Evolutionary conservation across 2,329 filamentous ascomycete species (phyloP).

Genomic region (Dendrostoma leiphaemia): DNA sequence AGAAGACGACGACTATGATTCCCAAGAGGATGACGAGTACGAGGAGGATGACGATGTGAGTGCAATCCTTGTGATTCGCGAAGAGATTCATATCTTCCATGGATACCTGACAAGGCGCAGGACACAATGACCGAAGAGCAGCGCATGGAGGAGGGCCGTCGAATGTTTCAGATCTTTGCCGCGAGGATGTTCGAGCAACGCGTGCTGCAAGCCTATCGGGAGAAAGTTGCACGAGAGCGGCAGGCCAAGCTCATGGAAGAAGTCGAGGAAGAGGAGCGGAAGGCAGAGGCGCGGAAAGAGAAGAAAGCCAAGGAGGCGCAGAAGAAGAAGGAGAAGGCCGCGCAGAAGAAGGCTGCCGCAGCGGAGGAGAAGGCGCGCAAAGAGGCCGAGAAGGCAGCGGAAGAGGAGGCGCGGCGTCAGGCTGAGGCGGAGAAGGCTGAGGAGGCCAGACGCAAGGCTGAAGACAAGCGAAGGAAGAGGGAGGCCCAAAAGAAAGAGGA

Average conservation of each 20-base stretch:
- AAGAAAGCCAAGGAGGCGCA: conserved; percentile 94
- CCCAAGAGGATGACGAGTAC: conserved; percentile 60
- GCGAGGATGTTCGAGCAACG: conserved; percentile 99
- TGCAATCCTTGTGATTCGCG: not conserved
- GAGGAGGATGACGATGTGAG: conserved; percentile 70
- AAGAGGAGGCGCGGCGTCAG: conserved; percentile 74
- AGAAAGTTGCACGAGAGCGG: conserved; percentile 92
- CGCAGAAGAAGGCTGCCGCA: conserved; percentile 80
- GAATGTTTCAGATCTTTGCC: conserved; percentile 99
- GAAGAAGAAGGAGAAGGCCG: conserved; percentile 92
- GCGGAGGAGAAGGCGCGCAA: conserved; percentile 88
- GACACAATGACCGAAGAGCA: conserved; percentile 97
- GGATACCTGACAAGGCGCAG: conserved; percentile 51
- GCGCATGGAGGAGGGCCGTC: conserved; percentile 95
- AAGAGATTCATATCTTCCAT: too few species aligned
- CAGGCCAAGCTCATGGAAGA: conserved; percentile 90
- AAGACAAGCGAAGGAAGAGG: conserved; percentile 88
- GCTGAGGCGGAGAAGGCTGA: conserved; percentile 77
- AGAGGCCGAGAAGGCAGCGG: conserved; percentile 85
- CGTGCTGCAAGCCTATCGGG: conserved; percentile 93
- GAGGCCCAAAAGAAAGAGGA: conserved; percentile 88
- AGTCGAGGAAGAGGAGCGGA: conserved; percentile 77
- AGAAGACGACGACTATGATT: conserved; percentile 60
- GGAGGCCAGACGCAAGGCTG: conserved; percentile 76
- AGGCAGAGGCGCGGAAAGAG: conserved; percentile 76